Base-by-base conservation (phyloP, 441 rosid genomes). In the Euphorbia celastroides region DNA sequence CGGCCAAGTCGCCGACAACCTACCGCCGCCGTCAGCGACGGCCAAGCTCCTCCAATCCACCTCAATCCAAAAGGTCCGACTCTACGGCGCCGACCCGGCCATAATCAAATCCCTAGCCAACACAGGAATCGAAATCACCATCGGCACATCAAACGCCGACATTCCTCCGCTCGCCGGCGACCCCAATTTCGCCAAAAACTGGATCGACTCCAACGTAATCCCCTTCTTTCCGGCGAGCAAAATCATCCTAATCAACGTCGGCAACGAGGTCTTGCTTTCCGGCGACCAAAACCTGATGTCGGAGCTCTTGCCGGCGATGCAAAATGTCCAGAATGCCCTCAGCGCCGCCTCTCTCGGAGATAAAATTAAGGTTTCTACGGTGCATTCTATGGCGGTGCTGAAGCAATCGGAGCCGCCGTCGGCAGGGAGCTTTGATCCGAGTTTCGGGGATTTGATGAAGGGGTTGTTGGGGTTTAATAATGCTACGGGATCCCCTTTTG, bases 41-140 rank as follows among this genome's bases (percentile, higher is more conserved):
- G 90, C 89, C 7, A 90, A 87, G 80, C 92, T 93, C 14, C 92
- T 93, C 22, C 88, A 81, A 41, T 84, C 98, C 13, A 93, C 90
- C 2, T 67, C 89, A 12, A 84, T 93, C 41, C 80, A 84, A 36
- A 93, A 88, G 74, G 76, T 93, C 76, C 82, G 98, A 1, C 69
- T 90, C 2, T 88, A 86, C 58, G 97, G 91, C 44, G 62, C 93
- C 5, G 90, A 93, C 83, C 86, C 92, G 3, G 93, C 77, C 4
- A 64, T 90, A 32, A 84, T 93, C 80, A 80, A 83, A 46, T 89
- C 97, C 61, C 73, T 93, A 3, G 90, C 97, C 31, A 90, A 86
- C 77, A 84, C 96, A 0, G 91, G 90, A 19, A 81, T 88, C 27
- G 93, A 88, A 38, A 86, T 93, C 58, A 83, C 82, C 7, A 82